phyloP scores from a whole-genome alignment of 2,329 filamentous ascomycete species.

The Dactylellina parvicollis region DNA sequence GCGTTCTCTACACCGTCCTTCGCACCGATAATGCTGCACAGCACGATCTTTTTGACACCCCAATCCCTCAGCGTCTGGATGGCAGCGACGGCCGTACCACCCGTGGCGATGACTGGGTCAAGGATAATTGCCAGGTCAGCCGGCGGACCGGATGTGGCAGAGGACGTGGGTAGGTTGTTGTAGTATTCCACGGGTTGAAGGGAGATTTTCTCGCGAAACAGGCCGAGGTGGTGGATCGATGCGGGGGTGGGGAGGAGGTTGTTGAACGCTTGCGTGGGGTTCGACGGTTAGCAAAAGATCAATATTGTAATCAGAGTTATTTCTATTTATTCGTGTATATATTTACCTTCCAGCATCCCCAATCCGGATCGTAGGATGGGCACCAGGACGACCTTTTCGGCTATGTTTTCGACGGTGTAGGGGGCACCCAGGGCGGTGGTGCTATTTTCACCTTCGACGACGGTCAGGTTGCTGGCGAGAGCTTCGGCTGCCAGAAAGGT shows the following conservation, averaged over 20 bases:
- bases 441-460: slow-evolving; percentile 73
- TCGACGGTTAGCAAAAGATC: slow-evolving; percentile 2
- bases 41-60: slow-evolving; percentile 83
- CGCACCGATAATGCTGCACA: slow-evolving; percentile 79
- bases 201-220: slow-evolving; percentile 88
- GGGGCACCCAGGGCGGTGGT: slow-evolving; percentile 74
- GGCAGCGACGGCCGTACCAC: slow-evolving; percentile 86
- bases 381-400: slow-evolving; percentile 79
- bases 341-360: slow-evolving; percentile 82
- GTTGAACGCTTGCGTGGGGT: slow-evolving; percentile 72
- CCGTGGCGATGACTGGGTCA: slow-evolving; percentile 93
- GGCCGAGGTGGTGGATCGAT: slow-evolving; percentile 89
- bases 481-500: slow-evolving; percentile 85
- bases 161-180: slow-evolving; percentile 80
- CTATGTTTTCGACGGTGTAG: slow-evolving; percentile 56
- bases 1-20: slow-evolving; percentile 75
- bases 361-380: slow-evolving; percentile 93
- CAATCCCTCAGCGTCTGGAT: slow-evolving; percentile 90
- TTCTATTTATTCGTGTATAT: background rate
- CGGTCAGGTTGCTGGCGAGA: slow-evolving; percentile 71
- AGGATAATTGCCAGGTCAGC: slow-evolving; percentile 80
- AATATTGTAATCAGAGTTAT: background rate
- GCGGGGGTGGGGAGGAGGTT: slow-evolving; percentile 81
- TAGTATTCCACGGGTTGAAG: slow-evolving; percentile 95
- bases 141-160: slow-evolving; percentile 61